These are phyloP conservation scores for Diaporthe sp. DNA, from an alignment of 2,329 filamentous ascomycete genomes.

Conservation along the genomic window DNA sequence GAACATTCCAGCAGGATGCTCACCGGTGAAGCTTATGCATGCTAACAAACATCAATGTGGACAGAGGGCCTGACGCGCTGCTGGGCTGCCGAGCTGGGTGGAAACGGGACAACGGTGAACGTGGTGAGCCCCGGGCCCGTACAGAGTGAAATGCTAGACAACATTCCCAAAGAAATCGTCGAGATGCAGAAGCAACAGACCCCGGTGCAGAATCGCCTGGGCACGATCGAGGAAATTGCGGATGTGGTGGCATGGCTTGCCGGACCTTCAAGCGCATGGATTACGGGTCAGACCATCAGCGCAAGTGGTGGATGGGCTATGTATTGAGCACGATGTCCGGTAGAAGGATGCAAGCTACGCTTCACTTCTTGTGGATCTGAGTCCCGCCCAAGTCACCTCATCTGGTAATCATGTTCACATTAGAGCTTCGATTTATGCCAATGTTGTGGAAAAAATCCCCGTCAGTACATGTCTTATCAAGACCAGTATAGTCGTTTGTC, in stretches of 20 bases:
- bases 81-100: conserved; percentile 71
- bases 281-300: conserved; percentile 69
- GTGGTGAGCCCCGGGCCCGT: conserved; percentile 72
- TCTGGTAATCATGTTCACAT: not conserved
- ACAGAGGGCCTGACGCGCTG: conserved; percentile 71
- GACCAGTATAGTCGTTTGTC: not conserved
- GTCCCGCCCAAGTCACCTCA: not conserved
- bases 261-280: conserved; percentile 62
- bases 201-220: conserved; percentile 64
- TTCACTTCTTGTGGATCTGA: too few relatives aligned
- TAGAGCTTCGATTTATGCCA: not conserved
- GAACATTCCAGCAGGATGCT: too few relatives aligned
- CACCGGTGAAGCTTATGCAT: not conserved
- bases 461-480: too few relatives aligned
- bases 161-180: conserved; percentile 63
- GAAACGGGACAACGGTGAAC: conserved; percentile 72
- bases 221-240: conserved; percentile 67
- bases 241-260: conserved; percentile 69
- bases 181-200: conserved; percentile 65
- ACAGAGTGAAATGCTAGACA: conserved; percentile 69
- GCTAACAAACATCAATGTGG: not conserved
- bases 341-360: not conserved
- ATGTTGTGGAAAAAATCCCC: too few relatives aligned
- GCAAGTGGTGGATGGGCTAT: conserved; percentile 62
- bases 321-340: conserved; percentile 38